phyloP scores from a whole-genome alignment of 768 basidiomycete species.

The Suillus subluteus region DNA sequence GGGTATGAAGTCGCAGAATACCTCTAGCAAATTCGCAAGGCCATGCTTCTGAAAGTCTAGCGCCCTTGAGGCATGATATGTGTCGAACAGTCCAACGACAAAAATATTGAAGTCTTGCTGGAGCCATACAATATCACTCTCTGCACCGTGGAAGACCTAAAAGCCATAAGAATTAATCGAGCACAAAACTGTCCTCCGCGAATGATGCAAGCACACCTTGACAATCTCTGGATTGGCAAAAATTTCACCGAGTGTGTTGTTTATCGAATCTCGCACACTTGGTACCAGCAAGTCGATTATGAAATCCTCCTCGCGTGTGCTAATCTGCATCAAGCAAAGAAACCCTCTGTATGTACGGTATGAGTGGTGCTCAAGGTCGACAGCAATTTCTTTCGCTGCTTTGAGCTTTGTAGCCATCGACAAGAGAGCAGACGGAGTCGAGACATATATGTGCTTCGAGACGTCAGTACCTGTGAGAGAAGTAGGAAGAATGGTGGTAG shows the following conservation, averaged over 20 bases:
- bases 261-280: conserved; percentile 69
- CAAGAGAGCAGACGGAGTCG: conserved; percentile 56
- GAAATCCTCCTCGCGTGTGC: conserved; percentile 83
- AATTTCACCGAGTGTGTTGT: conserved; percentile 68
- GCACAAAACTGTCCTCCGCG: background rate
- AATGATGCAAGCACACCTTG: conserved; percentile 57
- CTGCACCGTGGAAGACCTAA: conserved; percentile 93
- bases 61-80: conserved; percentile 89
- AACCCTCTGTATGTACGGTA: conserved; percentile 86
- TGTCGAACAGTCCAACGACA: conserved; percentile 96
- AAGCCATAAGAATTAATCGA: background rate
- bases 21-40: conserved; percentile 80
- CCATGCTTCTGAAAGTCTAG: conserved; percentile 86
- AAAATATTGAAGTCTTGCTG: conserved; percentile 96
- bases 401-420: conserved; percentile 72
- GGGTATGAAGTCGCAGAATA: conserved; percentile 87
- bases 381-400: conserved; percentile 74
- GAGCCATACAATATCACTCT: conserved; percentile 93
- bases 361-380: conserved; percentile 95
- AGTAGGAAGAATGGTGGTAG: conserved; percentile 53
- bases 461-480: conserved; percentile 52
- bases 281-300: conserved; percentile 77
- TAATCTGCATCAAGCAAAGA: conserved; percentile 92
- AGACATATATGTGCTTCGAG: conserved; percentile 68
- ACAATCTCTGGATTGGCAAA: conserved; percentile 84